Base-by-base conservation (phyloP, 2,329 filamentous ascomycete genomes). In the Colletotrichum echinochloae region DNA sequence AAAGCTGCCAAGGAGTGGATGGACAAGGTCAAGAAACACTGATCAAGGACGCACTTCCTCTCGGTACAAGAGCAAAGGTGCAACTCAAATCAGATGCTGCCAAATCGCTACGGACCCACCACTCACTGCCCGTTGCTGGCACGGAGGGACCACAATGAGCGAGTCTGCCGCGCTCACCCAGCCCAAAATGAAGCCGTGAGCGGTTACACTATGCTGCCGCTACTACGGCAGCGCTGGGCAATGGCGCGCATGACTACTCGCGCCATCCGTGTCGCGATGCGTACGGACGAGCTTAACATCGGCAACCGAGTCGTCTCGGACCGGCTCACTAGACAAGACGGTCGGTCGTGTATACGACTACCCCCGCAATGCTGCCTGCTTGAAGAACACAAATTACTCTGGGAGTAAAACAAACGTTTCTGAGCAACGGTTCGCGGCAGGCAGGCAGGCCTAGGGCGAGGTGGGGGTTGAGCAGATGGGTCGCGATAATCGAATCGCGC, bases 1-100 rank as follows among this genome's bases (percentile, higher is more conserved):
- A 94, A 92, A 79, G 84, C 87, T 9, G 87, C 89, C 39, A 91
- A 90, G 74, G 87, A 90, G 73, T 95, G 92, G 91, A 88, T 91
- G 75, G 90, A 91, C 39, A 87, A 87, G 74, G 86, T 83, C 16
- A 80, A 80, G 75, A 81, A 77, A 73, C 71, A 75, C 55, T 81
- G 74, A 80, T 68, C 8, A 55, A 46, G 6, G 18, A 18, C 28
- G 6, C 7, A 20, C 2, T 26, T 33, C 41, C 26, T 20, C 16
- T 20, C 23, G 4, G 11, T 14, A 0, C 39, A 49, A 39, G 5
- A 16, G 28, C 46, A 11, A 33, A 20, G 1, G 11, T 11, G 8
- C 3, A 56, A 18, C n/a, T 39, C 35, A 14, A 14, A 14, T 2
- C 3, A 26, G n/a, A 18, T n/a, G 14, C 9, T 56, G n/a, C n/a